Conservation (phyloP, 2,329 filamentous ascomycete genomes). For the Alternaria sp. region DNA sequence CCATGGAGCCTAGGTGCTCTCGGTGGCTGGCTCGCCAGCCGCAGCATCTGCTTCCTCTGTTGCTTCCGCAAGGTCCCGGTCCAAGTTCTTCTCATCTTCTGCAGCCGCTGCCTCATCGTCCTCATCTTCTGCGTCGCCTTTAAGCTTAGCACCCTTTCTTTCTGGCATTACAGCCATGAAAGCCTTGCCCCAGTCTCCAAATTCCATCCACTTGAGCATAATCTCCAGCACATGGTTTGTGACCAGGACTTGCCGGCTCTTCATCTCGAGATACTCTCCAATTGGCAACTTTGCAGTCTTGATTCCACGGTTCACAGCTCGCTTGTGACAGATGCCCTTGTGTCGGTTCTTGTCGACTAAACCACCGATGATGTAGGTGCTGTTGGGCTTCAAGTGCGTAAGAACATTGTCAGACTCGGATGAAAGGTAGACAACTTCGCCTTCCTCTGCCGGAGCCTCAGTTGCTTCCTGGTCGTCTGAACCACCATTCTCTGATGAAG, state of each 20-base stretch:
- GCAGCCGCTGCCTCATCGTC: constrained; percentile 25
- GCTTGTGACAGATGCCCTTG: constrained; percentile 90
- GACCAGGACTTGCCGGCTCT: constrained; percentile 82
- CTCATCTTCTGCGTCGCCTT: constrained; percentile 37
- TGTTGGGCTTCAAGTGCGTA: constrained; percentile 82
- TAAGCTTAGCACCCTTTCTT: constrained; percentile 81
- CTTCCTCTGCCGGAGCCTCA: constrained; percentile 44
- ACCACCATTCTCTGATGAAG: constrained; percentile 29
- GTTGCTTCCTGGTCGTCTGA: constrained; percentile 53
- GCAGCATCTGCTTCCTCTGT: constrained; percentile 12
- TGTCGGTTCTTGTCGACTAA: constrained; percentile 96
- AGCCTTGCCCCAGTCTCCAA: constrained; percentile 87
- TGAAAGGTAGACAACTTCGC: constrained; percentile 84
- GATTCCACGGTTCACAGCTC: constrained; percentile 76
- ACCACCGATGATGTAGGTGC: constrained; percentile 91
- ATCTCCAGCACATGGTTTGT: constrained; percentile 98
- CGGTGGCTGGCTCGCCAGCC: constrained; percentile 2
- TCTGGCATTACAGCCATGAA: constrained; percentile 90
- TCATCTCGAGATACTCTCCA: constrained; percentile 93
- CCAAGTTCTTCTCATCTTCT: constrained; percentile 11
- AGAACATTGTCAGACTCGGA: constrained; percentile 90
- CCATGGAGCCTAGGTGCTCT: constrained; percentile 7
- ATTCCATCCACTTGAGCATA: constrained; percentile 91
- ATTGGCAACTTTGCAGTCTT: constrained; percentile 92
- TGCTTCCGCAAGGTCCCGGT: constrained; percentile 15